Evolutionary conservation across 768 basidiomycete species (phyloP).

Genomic region (Rhizopogon vulgaris): DNA sequence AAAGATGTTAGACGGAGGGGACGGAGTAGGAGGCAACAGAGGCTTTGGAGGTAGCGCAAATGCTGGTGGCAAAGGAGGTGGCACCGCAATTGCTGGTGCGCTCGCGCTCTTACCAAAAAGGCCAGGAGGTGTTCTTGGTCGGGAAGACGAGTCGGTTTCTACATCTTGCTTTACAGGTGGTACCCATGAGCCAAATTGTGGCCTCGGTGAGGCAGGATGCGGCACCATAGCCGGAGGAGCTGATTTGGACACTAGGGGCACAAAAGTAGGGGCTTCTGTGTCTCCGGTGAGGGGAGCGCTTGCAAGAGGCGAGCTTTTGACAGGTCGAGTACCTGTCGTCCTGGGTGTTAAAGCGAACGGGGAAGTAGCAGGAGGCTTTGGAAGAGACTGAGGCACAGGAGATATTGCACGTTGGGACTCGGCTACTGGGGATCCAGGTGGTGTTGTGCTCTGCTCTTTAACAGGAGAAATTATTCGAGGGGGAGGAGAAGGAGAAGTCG

Average conservation of each 20-base stretch:
- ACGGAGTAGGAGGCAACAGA: conserved; percentile 5
- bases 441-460: conserved; percentile 49
- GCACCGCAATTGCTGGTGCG: conserved; percentile 7
- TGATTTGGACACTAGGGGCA: conserved; percentile 11
- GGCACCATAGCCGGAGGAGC: conserved; percentile 21
- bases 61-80: conserved; percentile 6
- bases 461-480: conserved; percentile 23
- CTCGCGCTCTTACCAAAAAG: conserved; percentile 28
- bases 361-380: conserved; percentile 23
- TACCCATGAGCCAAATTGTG: conserved; percentile 29
- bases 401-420: conserved; percentile 15
- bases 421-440: conserved; percentile 57
- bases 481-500: conserved; percentile 27
- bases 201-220: conserved; percentile 37
- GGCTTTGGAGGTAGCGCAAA: conserved; percentile 5
- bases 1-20: background rate
- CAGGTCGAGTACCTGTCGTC: conserved; percentile 53
- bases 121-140: conserved; percentile 45
- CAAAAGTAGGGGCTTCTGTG: conserved; percentile 16
- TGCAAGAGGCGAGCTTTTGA: conserved; percentile 74
- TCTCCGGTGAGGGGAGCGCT: conserved; percentile 46
- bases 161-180: conserved; percentile 16
- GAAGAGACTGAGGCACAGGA: conserved; percentile 12
- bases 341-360: conserved; percentile 44
- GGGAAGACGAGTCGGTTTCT: conserved; percentile 10